Base-by-base conservation (phyloP, 352 stramenopile species). In the Vaucheria bursata region DNA sequence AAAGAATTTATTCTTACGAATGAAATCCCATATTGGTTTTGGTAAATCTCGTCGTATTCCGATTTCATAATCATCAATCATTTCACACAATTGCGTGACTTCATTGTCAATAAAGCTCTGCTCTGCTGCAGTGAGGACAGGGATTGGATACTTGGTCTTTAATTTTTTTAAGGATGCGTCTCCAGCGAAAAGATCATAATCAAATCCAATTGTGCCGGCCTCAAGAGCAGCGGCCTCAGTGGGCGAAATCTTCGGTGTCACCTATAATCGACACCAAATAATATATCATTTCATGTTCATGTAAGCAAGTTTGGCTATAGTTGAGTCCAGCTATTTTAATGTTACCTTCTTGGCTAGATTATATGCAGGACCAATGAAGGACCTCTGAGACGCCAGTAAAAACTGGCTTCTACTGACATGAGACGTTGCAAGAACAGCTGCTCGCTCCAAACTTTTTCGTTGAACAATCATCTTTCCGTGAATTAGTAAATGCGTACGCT, bases 101-200 rank as follows among this genome's bases (percentile, higher is more conserved):
- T 99, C 91, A 29, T 93, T 95, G 87, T 97, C 90, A 81, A 99
- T 88, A 84, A 97, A 99, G 12, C 79, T 75, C 77, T 98, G 87
- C 86, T 98, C 94, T 83, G 97, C 93, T 2, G 88, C 73, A 59
- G 89, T 92, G 29, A 98, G 86, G 84, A 94, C 91, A 68, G 92
- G 73, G 34, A 84, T 12, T 1, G 37, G 33, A 74, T 85, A 85
- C 73, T 85, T 84, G 31, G 71, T 66, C 79, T 87, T 87, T 34
- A 98, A 89, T 66, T 93, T 85, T 85, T 93, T 85, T 35, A 98
- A 87, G 37, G 88, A 90, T 6, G 95, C 94, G 49, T 87, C 92
- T 64, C 95, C 95, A 38, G 89, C 92, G 86, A 98, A 98, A 77
- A 98, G 97, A 75, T 98, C 94, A 72, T 93, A 90, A 84, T 98